phyloP scores from a whole-genome alignment of 1,284 basidiomycete genomes.

The Macrocybe sp. region DNA sequence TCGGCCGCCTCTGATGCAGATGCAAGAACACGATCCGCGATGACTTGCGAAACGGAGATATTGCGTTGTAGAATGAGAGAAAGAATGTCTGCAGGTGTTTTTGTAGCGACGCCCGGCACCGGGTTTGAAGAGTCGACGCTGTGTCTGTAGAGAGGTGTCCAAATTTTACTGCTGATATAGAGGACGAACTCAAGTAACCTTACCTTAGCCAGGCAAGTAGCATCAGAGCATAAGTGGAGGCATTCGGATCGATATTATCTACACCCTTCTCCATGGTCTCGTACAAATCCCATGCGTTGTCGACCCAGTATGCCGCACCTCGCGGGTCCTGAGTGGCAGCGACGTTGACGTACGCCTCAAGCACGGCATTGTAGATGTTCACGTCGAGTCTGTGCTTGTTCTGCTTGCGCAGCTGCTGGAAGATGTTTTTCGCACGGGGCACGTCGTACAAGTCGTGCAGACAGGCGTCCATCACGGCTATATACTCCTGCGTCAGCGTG shows the following conservation, averaged over 20 bases:
- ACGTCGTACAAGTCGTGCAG: conserved; percentile 70
- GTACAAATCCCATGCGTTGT: conserved; percentile 55
- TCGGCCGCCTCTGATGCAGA: conserved; percentile 49
- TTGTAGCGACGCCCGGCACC: conserved; percentile 9
- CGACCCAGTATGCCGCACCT: conserved; percentile 47
- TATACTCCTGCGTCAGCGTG: conserved; percentile 58
- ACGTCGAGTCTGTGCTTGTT: conserved; percentile 47
- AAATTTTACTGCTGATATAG: neutral
- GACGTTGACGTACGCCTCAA: conserved; percentile 61
- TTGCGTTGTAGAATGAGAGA: conserved; percentile 42
- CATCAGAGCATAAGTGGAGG: conserved; percentile 65
- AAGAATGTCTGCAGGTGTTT: conserved; percentile 38
- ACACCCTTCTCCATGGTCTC: conserved; percentile 45
- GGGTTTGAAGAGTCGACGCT: conserved; percentile 27
- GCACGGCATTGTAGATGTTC: conserved; percentile 43
- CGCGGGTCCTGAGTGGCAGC: conserved; percentile 40
- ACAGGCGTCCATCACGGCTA: conserved; percentile 78
- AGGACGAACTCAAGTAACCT: conserved; percentile 9
- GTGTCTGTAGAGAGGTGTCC: conserved; percentile 27
- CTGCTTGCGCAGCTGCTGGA: conserved; percentile 48
- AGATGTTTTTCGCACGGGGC: conserved; percentile 62
- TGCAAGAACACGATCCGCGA: conserved; percentile 52
- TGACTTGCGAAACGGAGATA: conserved; percentile 47
- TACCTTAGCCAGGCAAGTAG: conserved; percentile 53
- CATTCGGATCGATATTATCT: conserved; percentile 47